phyloP scores from a whole-genome alignment of 179 eudicot species.

The Beta corolliflora region DNA sequence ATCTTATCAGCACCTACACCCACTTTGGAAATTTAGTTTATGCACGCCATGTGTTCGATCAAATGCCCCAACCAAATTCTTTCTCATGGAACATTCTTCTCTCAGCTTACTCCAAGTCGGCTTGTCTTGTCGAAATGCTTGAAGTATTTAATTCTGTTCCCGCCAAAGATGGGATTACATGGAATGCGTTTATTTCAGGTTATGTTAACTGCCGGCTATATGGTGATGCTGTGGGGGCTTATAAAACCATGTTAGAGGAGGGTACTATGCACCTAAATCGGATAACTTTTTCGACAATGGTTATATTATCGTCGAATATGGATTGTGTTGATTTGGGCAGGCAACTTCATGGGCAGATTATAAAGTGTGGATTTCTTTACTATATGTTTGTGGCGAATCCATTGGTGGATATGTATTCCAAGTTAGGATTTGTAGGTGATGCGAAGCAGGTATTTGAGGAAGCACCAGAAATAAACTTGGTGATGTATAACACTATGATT shows the following conservation, averaged over 20 bases:
- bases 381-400: slow-evolving; percentile 86
- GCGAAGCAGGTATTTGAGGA: slow-evolving; percentile 65
- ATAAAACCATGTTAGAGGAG: slow-evolving; percentile 61
- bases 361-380: slow-evolving; percentile 66
- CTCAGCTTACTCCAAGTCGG: slow-evolving; percentile 55
- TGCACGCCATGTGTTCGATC: slow-evolving; percentile 83
- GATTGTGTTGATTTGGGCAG: slow-evolving; percentile 58
- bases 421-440: slow-evolving; percentile 51
- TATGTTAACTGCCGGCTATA: slow-evolving; percentile 47
- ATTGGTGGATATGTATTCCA: slow-evolving; percentile 86
- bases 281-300: slow-evolving; percentile 80
- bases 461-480: slow-evolving; percentile 76
- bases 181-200: slow-evolving; percentile 85
- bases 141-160: slow-evolving; percentile 61
- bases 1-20: slow-evolving; percentile 45
- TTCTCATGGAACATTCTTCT: slow-evolving; percentile 85
- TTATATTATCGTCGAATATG: slow-evolving; percentile 50
- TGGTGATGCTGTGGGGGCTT: slow-evolving; percentile 54
- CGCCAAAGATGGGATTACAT: slow-evolving; percentile 72
- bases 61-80: slow-evolving; percentile 62
- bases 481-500: slow-evolving; percentile 81
- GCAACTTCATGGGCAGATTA: slow-evolving; percentile 78
- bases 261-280: slow-evolving; percentile 56
- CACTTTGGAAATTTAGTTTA: slow-evolving; percentile 41
- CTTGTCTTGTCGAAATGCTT: slow-evolving; percentile 50